Conservation (phyloP, 1,284 basidiomycete species). For the Malassezia japonica region DNA sequence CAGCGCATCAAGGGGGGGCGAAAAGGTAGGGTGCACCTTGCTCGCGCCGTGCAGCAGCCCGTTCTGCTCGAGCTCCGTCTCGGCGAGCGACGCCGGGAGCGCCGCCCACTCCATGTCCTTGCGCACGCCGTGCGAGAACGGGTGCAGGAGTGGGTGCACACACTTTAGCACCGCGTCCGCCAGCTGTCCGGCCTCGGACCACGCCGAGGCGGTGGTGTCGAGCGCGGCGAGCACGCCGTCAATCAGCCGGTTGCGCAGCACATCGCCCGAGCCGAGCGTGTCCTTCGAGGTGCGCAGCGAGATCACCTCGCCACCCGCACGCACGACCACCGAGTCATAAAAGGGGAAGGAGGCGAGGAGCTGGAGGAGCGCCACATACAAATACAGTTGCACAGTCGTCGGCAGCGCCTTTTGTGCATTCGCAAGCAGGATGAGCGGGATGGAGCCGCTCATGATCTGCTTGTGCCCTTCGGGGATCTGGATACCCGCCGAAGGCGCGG, state of each 20-base stretch:
- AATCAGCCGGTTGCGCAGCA: constrained; percentile 23
- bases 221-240: constrained; percentile 22
- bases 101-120: neutral
- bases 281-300: constrained; percentile 1
- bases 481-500: neutral
- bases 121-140: constrained; percentile 1
- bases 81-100: constrained; percentile 17
- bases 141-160: constrained; percentile 10
- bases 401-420: constrained; percentile 26
- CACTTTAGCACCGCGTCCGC: constrained; percentile 3
- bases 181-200: constrained; percentile 20
- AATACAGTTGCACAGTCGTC: constrained; percentile 24
- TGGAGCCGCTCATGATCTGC: constrained; percentile 28
- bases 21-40: constrained; percentile 2
- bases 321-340: constrained; percentile 19
- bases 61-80: constrained; percentile 19
- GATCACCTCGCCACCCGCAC: neutral
- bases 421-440: constrained; percentile 29
- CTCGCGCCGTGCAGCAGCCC: constrained; percentile 20
- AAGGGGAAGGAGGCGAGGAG: constrained; percentile 33
- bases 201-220: constrained; percentile 18
- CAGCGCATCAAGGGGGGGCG: constrained; percentile 5
- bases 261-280: constrained; percentile 20
- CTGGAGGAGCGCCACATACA: constrained; percentile 26
- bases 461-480: constrained; percentile 28